These are phyloP conservation scores for Nakaseomyces delphensis DNA, from an alignment of 1,139 yeast species.

Conservation along the genomic window DNA sequence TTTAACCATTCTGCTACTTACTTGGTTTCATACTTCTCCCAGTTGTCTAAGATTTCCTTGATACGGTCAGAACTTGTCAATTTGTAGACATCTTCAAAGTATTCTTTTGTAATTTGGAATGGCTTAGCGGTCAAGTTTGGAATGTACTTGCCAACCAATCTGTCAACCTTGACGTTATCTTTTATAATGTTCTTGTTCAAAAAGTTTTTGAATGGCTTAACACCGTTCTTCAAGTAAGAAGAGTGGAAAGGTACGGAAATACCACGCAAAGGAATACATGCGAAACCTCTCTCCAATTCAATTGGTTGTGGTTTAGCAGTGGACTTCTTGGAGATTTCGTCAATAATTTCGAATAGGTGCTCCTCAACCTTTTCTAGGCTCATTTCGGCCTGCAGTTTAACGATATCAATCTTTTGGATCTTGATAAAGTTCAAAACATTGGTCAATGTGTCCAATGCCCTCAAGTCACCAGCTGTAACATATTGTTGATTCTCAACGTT, in stretches of 20 bases:
- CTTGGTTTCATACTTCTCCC: slow-evolving; percentile 64
- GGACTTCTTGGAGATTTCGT: slow-evolving; percentile 74
- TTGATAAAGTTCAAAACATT: slow-evolving; percentile 90
- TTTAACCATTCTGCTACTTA: background rate
- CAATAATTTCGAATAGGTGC: slow-evolving; percentile 79
- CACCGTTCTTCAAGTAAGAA: slow-evolving; percentile 94
- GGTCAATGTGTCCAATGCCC: slow-evolving; percentile 87
- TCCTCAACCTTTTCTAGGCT: slow-evolving; percentile 80
- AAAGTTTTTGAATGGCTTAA: slow-evolving; percentile 97
- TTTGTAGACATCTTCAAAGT: slow-evolving; percentile 89
- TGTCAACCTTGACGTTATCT: slow-evolving; percentile 90
- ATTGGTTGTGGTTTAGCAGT: slow-evolving; percentile 90
- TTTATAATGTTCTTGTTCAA: slow-evolving; percentile 91
- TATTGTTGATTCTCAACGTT: slow-evolving; percentile 97
- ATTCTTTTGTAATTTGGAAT: slow-evolving; percentile 88
- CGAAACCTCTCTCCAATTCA: slow-evolving; percentile 94
- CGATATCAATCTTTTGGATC: slow-evolving; percentile 88
- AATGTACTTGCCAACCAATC: slow-evolving; percentile 87
- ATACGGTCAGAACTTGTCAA: slow-evolving; percentile 89
- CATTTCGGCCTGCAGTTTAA: slow-evolving; percentile 72
- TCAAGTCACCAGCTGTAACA: slow-evolving; percentile 96
- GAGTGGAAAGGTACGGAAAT: slow-evolving; percentile 99
- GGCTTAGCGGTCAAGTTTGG: slow-evolving; percentile 99
- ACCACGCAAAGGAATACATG: slow-evolving; percentile 96
- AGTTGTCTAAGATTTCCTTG: slow-evolving; percentile 80